Base-by-base conservation (phyloP, 2,329 filamentous ascomycete species). In the Coniochaeta sp. region DNA sequence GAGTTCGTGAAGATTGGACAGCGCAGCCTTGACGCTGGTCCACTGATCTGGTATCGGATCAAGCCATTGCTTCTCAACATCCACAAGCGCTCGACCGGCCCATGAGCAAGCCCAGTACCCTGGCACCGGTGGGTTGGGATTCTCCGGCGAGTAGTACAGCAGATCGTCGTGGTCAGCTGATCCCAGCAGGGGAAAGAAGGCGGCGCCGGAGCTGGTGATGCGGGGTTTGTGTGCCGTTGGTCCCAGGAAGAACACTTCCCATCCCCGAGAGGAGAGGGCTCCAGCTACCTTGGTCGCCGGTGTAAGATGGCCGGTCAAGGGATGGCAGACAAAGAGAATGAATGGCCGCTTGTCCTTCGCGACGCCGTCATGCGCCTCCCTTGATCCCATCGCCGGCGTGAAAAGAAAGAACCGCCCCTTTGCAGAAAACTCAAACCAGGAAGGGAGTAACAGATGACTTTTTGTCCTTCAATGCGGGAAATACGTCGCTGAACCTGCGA, bases 251-350 rank as follows among this genome's bases (percentile, higher is more conserved):
- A 59, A 65, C 27, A 66, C 61, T 3, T 56, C 52, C 64, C 65
- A 69, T 31, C 61, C 63, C 3, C 60, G 63, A 18, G 57, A 45
- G 30, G 50, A 54, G 26, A 72, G 62, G 16, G 57, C 60, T 3
- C 54, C 53, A n/a, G 67, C 63, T 40, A 71, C 63, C 38, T 67
- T 64, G 35, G 68, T 51, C 33, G 67, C 56, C 0, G 68, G 69
- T 0, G 63, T 63, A 18, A 71, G 54, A 52, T 71, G 69, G 7
- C 69, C 69, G 7, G 66, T 67, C 24, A 71, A 58, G 1, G 65
- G 58, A 50, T 71, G 67, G 51, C 64, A 64, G 35, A 64, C 57
- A 51, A 71, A 63, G 16, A 71, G 60, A 49, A 71, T 47, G 53
- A 52, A 33, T 13, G 51, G 54, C 14, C 28, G 47, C 9, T 35